A percentile compares a stretch with the other conserved stretches of the same genome.
phyloP scores from a whole-genome alignment of 2,329 filamentous ascomycete species.

The Colletotrichum chlorophyti region DNA sequence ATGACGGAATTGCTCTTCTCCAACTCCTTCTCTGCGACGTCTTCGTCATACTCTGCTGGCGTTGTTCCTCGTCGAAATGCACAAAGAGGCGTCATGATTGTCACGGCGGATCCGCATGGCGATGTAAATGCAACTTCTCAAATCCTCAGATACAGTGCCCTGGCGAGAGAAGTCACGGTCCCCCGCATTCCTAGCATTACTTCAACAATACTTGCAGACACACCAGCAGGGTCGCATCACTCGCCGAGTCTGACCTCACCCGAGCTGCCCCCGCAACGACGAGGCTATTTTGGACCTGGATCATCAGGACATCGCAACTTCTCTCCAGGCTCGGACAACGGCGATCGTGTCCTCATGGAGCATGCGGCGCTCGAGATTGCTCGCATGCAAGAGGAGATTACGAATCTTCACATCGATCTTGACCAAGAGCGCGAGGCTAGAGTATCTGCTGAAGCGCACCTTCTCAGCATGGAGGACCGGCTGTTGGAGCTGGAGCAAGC shows the following conservation, averaged over 20 bases:
- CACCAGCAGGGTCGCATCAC: constrained; percentile 33
- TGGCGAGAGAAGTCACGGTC: constrained; percentile 91
- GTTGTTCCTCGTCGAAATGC: constrained; percentile 64
- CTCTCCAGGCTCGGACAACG: constrained; percentile 47
- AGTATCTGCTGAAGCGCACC: constrained; percentile 74
- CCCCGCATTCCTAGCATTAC: constrained; percentile 86
- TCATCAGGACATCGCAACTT: constrained; percentile 44
- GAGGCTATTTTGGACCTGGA: constrained; percentile 22
- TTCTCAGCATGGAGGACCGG: constrained; percentile 72
- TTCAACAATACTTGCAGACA: constrained; percentile 65
- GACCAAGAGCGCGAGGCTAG: constrained; percentile 75
- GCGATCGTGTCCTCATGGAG: constrained; percentile 78
- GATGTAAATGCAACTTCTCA: constrained; percentile 98
- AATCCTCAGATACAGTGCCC: constrained; percentile 90
- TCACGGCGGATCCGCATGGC: constrained; percentile 89
- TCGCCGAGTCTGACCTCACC: constrained; percentile 31
- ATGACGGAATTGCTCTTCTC: constrained; percentile 85
- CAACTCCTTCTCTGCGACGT: constrained; percentile 79
- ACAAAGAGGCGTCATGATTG: constrained; percentile 94
- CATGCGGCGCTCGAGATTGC: constrained; percentile 81
- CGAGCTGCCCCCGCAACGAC: constrained; percentile 9
- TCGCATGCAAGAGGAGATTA: constrained; percentile 79
- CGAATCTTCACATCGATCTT: constrained; percentile 73
- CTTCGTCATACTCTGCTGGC: constrained; percentile 51
- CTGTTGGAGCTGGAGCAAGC: constrained; percentile 77